Conservation (phyloP, 176 grass and related monocot species). For the Metroxylon sagu region DNA sequence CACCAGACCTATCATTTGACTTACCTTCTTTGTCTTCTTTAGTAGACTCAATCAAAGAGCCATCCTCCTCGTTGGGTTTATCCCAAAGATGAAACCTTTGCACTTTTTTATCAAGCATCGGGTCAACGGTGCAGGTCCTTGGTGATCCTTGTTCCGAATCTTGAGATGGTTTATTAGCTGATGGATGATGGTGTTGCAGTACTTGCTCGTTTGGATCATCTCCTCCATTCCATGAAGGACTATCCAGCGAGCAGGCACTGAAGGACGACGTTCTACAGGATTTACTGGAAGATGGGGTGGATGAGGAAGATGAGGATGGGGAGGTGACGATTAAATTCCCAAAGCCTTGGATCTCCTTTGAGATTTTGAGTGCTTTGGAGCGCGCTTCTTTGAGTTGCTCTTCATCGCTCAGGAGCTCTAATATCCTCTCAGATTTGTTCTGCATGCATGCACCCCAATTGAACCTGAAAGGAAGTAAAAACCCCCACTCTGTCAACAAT, state of each 20-base stretch:
- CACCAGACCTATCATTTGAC: not conserved
- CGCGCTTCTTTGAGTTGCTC: conserved; percentile 43
- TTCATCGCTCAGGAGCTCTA: conserved; percentile 31
- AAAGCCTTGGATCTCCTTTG: conserved; percentile 27
- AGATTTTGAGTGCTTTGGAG: conserved; percentile 24
- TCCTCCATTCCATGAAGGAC: conserved; percentile 28
- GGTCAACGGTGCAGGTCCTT: not conserved
- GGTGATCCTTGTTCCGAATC: not conserved
- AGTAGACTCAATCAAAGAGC: not conserved
- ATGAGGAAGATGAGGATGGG: conserved; percentile 26
- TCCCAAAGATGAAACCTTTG: conserved; percentile 7
- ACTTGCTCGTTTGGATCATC: conserved; percentile 1
- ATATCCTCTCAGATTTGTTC: conserved; percentile 32
- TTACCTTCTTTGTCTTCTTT: not conserved
- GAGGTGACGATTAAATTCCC: conserved; percentile 19
- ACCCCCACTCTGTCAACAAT: too few relatives aligned
- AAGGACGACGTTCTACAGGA: conserved; percentile 38
- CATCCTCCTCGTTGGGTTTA: not conserved
- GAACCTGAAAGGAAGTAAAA: conserved; percentile 18
- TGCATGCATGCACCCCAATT: conserved; percentile 72
- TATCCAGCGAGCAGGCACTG: conserved; percentile 34
- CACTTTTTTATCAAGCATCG: too few relatives aligned
- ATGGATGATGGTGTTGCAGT: not conserved
- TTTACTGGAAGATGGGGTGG: conserved; percentile 11
- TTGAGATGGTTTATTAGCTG: not conserved